phyloP scores from a whole-genome alignment of 2,329 filamentous ascomycete genomes.

The Talaromyces sp. region DNA sequence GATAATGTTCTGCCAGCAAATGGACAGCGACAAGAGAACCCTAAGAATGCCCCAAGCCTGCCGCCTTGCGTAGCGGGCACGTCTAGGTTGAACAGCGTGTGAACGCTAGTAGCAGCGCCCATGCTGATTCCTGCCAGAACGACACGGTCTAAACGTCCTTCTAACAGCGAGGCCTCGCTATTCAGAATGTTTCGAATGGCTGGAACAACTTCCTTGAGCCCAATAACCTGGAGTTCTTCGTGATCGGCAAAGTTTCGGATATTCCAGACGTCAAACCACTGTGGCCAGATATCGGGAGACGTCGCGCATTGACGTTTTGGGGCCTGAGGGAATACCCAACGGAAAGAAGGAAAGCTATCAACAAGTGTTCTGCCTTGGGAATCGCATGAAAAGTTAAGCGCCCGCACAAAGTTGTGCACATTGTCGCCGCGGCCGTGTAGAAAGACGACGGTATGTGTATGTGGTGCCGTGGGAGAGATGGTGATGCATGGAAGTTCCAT shows the following conservation, averaged over 20 bases:
- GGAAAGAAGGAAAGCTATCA: conserved; percentile 4
- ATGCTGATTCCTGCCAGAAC: conserved; percentile 12
- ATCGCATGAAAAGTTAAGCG: neutral
- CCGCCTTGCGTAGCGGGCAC: neutral
- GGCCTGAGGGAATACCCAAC: conserved; percentile 14
- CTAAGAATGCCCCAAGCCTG: conserved; percentile 8
- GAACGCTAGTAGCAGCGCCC: conserved; percentile 6
- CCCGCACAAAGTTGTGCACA: neutral
- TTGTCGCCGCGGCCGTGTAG: conserved; percentile 11
- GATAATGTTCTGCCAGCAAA: conserved; percentile 11
- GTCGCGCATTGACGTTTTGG: conserved; percentile 10
- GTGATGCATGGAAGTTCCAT: neutral
- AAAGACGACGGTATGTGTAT: conserved; percentile 13
- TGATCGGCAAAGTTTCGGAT: conserved; percentile 10
- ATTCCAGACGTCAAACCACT: conserved; percentile 17
- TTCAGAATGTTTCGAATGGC: neutral
- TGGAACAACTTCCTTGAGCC: conserved; percentile 12
- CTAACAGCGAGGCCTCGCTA: neutral
- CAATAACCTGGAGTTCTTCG: conserved; percentile 6
- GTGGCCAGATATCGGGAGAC: neutral
- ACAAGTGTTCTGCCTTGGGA: neutral
- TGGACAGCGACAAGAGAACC: conserved; percentile 6
- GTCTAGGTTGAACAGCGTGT: conserved; percentile 9
- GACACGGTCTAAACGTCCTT: neutral
- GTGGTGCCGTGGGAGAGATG: neutral